These are phyloP conservation scores for Kodamaea anthophila DNA, from an alignment of 1,139 yeast genomes.

Conservation along the genomic window DNA sequence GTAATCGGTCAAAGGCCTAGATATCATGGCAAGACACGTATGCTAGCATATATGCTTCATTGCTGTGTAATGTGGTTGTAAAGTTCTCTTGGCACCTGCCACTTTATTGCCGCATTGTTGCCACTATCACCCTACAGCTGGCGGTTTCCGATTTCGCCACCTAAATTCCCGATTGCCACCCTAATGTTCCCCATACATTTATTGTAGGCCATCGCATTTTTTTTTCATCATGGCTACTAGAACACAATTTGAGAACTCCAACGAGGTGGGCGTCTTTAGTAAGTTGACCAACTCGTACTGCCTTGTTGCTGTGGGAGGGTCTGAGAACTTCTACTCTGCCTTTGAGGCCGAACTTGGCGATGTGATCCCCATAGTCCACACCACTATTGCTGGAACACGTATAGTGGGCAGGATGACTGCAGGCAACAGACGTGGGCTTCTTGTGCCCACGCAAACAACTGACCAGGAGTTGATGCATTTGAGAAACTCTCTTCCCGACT, in stretches of 20 bases:
- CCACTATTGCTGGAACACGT: constrained; percentile 97
- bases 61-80: no score
- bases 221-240: constrained; percentile 36
- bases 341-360: constrained; percentile 97
- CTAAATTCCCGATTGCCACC: background rate
- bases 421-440: constrained; percentile 94
- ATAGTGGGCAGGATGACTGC: constrained; percentile 98
- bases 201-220: background rate
- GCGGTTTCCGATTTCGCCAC: background rate
- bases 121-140: no score
- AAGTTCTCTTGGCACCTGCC: no score
- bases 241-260: constrained; percentile 88
- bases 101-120: no score
- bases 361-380: constrained; percentile 91
- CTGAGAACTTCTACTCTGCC: constrained; percentile 95
- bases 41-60: no score
- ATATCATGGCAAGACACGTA: no score
- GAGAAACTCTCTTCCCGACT: constrained; percentile 95
- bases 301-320: constrained; percentile 95
- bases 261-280: constrained; percentile 97
- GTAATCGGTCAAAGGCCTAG: no score
- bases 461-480: constrained; percentile 98
- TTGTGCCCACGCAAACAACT: constrained; percentile 97
- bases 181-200: background rate
- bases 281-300: constrained; percentile 95